Base-by-base conservation (phyloP, 2,329 filamentous ascomycete species). In the Fusarium haematococcum region DNA sequence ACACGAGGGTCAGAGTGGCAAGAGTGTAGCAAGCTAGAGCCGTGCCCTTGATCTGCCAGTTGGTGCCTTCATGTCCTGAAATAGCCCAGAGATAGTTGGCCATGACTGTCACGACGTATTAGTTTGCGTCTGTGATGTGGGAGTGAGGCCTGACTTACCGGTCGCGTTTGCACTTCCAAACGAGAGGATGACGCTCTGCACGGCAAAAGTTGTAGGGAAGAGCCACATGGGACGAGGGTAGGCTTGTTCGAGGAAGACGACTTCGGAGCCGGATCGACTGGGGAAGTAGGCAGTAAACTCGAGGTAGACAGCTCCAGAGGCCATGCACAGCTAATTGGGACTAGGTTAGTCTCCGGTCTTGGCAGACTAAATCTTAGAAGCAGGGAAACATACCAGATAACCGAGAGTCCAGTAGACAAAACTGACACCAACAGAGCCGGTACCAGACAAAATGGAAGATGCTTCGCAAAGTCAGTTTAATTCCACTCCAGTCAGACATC, bases 231-330 rank as follows among this genome's bases (percentile, higher is more conserved):
- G 91, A 3, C 90, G 85, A 1, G 91, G 91, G 72, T 88, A 93
- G 0, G 90, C 89, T 78, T 93, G 91, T 76, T 93, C 91, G 1
- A 93, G 85, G 73, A 92, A 93, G 0, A 91, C 91, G 1, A 91
- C 91, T 77, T 93, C 90, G 1, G 87, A 87, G 0, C 91, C 91
- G 6, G 89, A 92, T 20, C 91, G 87, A 78, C 88, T 92, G 2
- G 91, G 91, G 69, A 93, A 93, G 74, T 90, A 93, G 1, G 89
- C 85, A 0, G 90, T 87, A 18, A 89, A 88, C 76, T 93, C 91
- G 25, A 93, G 86, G 72, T 92, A 93, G 0, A 91, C 87, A 0
- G 60, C 20, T 16, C 43, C 85, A 81, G 11, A 92, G 84, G 6
- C 87, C 87, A 5, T 52, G 20, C 60, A 63, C 11, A 63, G 9